Base-by-base conservation (phyloP, 371 early-diverging fungal genomes). In the Ordospora colligata region DNA sequence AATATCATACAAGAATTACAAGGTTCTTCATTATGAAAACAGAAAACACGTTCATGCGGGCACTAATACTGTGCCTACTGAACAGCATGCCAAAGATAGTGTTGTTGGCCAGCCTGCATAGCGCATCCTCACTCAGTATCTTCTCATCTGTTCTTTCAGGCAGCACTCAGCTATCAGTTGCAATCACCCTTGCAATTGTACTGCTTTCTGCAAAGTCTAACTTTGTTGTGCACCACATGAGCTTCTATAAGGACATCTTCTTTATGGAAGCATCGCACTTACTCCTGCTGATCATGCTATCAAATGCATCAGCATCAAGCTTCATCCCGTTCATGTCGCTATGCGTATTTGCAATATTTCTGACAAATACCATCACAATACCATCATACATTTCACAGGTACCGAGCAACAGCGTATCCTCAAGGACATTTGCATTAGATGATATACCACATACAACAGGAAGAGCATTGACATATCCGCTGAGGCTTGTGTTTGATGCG, bases 71-170 rank as follows among this genome's bases (percentile, higher is more conserved):
- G 12, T 58, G 37, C n/a, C 19, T 58, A 17, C 37, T 58, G 37
- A 58, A 58, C 40, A 37, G 58, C 58, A 58, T 58, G 14, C 58
- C 58, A 58, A 58, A 58, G 58, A 58, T 58, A 11, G 19, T 58
- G 8, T 14, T 58, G 58, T 25, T 58, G 58, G 58, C 40, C 11
- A 58, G 19, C 19, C 37, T 58, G 25, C 40, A 58, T 6, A 58
- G 58, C 7, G 40, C 32, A 12, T 58, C 37, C 11, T 37, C 58
- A 14, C 22, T 58, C 4, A n/a, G 40, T 6, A 40, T 58, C 37
- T 58, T 58, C 40, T 27, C 58, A 37, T 58, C 58, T 2, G 58
- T 40, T 0, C 27, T 58, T 37, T 58, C 58, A 37, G 58, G 58
- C 37, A 58, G 37, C 32, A 58, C 58, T 1, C 58, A 58, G n/a